A percentile compares a stretch with the other conserved stretches of the same genome.
Evolutionary conservation across 2,329 filamentous ascomycete species (phyloP).

Genomic region (Leptographium wingfieldii): DNA sequence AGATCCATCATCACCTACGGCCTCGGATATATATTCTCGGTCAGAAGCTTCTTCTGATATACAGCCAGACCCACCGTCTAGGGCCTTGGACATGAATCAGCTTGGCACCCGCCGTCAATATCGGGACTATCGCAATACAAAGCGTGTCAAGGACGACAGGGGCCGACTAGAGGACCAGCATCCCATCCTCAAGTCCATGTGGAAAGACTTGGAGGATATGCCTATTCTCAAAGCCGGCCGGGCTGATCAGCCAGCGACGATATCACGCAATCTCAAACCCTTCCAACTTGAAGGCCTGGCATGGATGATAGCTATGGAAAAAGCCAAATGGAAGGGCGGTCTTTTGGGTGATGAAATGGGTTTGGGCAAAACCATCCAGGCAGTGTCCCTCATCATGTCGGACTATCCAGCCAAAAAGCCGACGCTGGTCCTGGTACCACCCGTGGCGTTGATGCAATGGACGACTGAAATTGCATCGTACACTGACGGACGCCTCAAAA

Average conservation of each 20-base stretch:
- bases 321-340: conserved; percentile 74
- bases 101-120: conserved; percentile 22
- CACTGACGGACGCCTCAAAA: conserved; percentile 80
- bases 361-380: conserved; percentile 96
- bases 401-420: conserved; percentile 78
- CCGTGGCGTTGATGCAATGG: conserved; percentile 95
- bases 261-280: conserved; percentile 74
- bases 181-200: conserved; percentile 73
- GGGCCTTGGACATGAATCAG: background rate
- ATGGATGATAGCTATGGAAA: conserved; percentile 90
- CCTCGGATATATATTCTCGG: too few species aligned
- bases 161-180: conserved; percentile 61
- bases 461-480: conserved; percentile 67
- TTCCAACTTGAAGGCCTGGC: conserved; percentile 90
- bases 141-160: conserved; percentile 36
- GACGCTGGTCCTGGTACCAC: conserved; percentile 78
- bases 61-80: background rate
- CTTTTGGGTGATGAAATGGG: conserved; percentile 97
- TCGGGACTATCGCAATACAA: conserved; percentile 13
- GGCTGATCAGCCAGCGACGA: conserved; percentile 61
- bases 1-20: background rate
- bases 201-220: conserved; percentile 58
- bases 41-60: background rate
- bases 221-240: conserved; percentile 49
- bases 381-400: conserved; percentile 95